Conservation (phyloP, 352 stramenopile genomes). For the Phytophthora megakarya region DNA sequence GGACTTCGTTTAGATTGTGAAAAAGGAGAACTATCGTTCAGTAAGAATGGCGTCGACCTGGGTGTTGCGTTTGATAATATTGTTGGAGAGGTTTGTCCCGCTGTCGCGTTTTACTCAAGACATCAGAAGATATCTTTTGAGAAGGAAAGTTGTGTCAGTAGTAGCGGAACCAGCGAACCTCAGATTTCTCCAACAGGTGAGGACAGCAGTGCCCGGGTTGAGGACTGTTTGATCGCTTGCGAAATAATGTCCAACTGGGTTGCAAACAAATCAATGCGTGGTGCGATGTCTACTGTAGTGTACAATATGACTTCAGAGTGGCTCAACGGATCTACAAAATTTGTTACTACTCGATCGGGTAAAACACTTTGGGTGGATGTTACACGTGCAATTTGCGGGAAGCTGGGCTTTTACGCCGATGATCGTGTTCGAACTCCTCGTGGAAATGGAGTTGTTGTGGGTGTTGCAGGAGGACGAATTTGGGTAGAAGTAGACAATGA, state of each 20-base stretch:
- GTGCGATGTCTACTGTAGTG: conserved; percentile 36
- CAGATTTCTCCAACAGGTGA: conserved; percentile 24
- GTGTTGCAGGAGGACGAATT: conserved; percentile 57
- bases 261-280: conserved; percentile 26
- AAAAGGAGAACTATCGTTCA: conserved; percentile 82
- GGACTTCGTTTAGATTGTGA: conserved; percentile 87
- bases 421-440: conserved; percentile 76
- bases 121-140: conserved; percentile 82
- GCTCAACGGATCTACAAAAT: conserved; percentile 49
- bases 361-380: conserved; percentile 77
- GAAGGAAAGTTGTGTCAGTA: conserved; percentile 27
- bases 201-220: conserved; percentile 37
- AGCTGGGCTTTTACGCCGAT: conserved; percentile 55
- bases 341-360: conserved; percentile 62
- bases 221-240: conserved; percentile 66
- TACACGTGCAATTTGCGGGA: conserved; percentile 34
- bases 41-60: conserved; percentile 87
- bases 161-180: conserved; percentile 1
- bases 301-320: conserved; percentile 67
- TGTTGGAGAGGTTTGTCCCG: conserved; percentile 88
- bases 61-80: conserved; percentile 93
- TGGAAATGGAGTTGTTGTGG: conserved; percentile 74
- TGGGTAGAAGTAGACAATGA: conserved; percentile 88
- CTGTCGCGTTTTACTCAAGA: conserved; percentile 93
- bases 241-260: conserved; percentile 62